These are phyloP conservation scores for Fusarium anguioides DNA, from an alignment of 2,329 filamentous ascomycete genomes.

Conservation along the genomic window DNA sequence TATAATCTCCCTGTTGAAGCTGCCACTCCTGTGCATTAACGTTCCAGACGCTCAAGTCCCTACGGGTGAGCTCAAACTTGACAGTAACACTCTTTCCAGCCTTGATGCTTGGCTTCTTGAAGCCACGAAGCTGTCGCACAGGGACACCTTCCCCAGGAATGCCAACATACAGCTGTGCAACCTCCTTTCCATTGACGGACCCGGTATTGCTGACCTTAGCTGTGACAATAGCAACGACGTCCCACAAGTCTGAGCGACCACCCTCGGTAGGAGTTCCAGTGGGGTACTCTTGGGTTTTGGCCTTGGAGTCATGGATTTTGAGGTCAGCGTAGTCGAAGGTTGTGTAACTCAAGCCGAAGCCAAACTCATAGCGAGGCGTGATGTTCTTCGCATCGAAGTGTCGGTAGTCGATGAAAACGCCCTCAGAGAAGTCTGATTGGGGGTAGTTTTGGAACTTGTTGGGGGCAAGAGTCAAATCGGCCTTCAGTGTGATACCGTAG, in stretches of 20 bases:
- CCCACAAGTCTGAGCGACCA: slow-evolving; percentile 2
- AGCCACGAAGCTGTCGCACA: slow-evolving; percentile 5
- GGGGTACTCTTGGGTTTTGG: background rate
- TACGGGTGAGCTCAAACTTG: background rate
- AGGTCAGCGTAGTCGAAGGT: slow-evolving; percentile 58
- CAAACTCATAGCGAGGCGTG: slow-evolving; percentile 76
- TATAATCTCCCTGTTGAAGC: slow-evolving; percentile 9
- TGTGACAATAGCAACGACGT: background rate
- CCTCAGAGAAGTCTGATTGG: slow-evolving; percentile 2
- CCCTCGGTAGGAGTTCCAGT: background rate
- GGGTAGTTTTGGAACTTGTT: slow-evolving; percentile 5
- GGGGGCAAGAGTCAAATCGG: background rate
- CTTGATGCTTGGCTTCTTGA: background rate
- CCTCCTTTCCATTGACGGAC: background rate
- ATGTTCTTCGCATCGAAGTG: slow-evolving; percentile 76
- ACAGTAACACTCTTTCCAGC: background rate
- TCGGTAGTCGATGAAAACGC: slow-evolving; percentile 67
- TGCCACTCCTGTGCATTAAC: slow-evolving; percentile 14
- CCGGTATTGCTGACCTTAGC: slow-evolving; percentile 1
- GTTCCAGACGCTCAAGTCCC: slow-evolving; percentile 16
- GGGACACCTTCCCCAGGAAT: background rate
- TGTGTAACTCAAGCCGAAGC: slow-evolving; percentile 80
- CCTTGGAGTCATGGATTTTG: background rate
- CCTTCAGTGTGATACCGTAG: background rate
- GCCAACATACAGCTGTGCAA: slow-evolving; percentile 13